A percentile compares a stretch with the other conserved stretches of the same genome.
These are phyloP conservation scores for Conidiobolus incongruus DNA, from an alignment of 371 early-diverging fungal genomes.

Conservation along the genomic window DNA sequence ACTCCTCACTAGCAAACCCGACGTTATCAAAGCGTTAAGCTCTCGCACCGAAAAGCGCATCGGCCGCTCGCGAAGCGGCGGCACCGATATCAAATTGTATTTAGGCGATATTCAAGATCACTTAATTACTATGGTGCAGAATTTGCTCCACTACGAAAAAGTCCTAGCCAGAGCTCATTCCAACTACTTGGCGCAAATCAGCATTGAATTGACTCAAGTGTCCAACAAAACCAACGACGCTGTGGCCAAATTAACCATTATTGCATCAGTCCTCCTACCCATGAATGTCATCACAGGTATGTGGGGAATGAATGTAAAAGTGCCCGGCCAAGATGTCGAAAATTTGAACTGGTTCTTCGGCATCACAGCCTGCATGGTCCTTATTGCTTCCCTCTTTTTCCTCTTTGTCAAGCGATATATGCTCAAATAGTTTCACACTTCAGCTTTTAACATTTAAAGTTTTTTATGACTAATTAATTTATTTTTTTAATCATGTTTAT, in stretches of 20 bases:
- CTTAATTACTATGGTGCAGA: conserved; percentile 78
- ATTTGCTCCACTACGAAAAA: conserved; percentile 70
- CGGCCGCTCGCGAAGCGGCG: conserved; percentile 11
- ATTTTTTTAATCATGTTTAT: too few species aligned
- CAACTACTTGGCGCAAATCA: conserved; percentile 90
- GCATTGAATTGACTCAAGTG: conserved; percentile 86
- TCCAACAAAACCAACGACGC: conserved; percentile 80
- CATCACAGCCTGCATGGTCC: conserved; percentile 5
- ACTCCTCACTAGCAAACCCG: conserved; percentile 51
- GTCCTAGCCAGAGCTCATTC: conserved; percentile 77
- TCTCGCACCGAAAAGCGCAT: conserved; percentile 41
- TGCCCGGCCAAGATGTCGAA: conserved; percentile 35
- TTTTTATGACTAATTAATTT: too few species aligned
- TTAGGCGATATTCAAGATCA: conserved; percentile 92
- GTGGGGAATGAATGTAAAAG: conserved; percentile 79
- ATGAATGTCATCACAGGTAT: conserved; percentile 84
- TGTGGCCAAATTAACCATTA: conserved; percentile 67
- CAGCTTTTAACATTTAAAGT: too few species aligned
- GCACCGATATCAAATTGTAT: conserved; percentile 48
- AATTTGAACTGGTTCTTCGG: conserved; percentile 23
- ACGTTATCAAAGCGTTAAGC: conserved; percentile 53
- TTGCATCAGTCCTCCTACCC: conserved; percentile 84
- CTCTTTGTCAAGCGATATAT: background rate
- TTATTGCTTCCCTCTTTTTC: background rate
- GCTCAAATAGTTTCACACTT: too few species aligned